phyloP scores from a whole-genome alignment of 2,329 filamentous ascomycete genomes.

The Fusarium sp. region DNA sequence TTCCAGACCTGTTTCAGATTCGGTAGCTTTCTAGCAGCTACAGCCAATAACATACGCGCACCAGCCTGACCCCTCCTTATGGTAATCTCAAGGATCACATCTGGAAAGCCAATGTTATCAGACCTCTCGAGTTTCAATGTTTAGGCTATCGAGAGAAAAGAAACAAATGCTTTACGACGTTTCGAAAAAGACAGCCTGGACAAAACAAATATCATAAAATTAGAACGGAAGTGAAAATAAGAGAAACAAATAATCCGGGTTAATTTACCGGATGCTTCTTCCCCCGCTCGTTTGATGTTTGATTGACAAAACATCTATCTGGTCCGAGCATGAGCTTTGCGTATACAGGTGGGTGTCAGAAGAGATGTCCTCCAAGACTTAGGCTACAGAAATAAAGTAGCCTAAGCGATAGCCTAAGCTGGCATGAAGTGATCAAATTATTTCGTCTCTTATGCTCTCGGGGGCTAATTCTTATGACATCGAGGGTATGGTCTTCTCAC shows the following conservation, averaged over 20 bases:
- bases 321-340: constrained; percentile 18
- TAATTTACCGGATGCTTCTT: constrained; percentile 1
- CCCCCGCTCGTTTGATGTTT: constrained; percentile 23
- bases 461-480: too few species aligned
- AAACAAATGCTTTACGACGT: constrained; percentile 3
- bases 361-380: too few species aligned
- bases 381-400: too few species aligned
- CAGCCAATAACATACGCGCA: constrained; percentile 21
- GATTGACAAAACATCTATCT: constrained; percentile 22
- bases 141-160: constrained; percentile 14
- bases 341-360: neutral
- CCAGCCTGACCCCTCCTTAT: neutral
- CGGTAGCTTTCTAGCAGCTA: constrained; percentile 8
- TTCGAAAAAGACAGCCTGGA: constrained; percentile 5
- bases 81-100: constrained; percentile 6
- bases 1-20: constrained; percentile 38
- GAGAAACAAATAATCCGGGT: constrained; percentile 4
- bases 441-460: too few species aligned
- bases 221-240: constrained; percentile 3
- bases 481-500: neutral
- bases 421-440: too few species aligned
- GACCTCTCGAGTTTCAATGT: constrained; percentile 1
- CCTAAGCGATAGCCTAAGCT: too few species aligned
- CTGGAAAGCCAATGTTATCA: constrained; percentile 1
- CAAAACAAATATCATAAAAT: constrained; percentile 21